Evolutionary conservation across 352 stramenopile genomes (phyloP).

Genomic region (Pythium dissimile): DNA sequence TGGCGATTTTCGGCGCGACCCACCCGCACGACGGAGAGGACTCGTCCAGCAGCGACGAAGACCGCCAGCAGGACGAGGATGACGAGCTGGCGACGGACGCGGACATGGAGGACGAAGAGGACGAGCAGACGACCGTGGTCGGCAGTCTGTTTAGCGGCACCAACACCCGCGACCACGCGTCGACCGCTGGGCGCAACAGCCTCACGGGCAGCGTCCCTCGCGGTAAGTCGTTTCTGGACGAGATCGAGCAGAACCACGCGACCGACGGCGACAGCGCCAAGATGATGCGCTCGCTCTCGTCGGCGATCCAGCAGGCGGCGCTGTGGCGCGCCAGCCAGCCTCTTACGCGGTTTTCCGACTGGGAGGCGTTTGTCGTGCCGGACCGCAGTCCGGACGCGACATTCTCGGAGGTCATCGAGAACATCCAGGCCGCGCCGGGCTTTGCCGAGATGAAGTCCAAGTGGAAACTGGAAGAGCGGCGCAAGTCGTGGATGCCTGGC

Average conservation of each 20-base stretch:
- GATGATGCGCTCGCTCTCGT: slow-evolving; percentile 70
- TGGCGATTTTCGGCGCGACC: slow-evolving; percentile 29
- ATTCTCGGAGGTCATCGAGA: slow-evolving; percentile 76
- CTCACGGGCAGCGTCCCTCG: slow-evolving; percentile 10
- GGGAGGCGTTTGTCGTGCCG: slow-evolving; percentile 54
- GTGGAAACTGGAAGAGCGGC: slow-evolving; percentile 57
- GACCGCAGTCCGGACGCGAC: slow-evolving; percentile 53
- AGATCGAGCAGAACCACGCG: slow-evolving; percentile 68
- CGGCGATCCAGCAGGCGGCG: slow-evolving; percentile 70
- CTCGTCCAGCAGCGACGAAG: slow-evolving; percentile 76
- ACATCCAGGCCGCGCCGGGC: slow-evolving; percentile 36
- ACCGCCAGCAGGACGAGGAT: slow-evolving; percentile 43
- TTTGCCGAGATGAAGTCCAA: slow-evolving; percentile 45
- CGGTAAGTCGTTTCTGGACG: slow-evolving; percentile 47
- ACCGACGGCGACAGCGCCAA: slow-evolving; percentile 56
- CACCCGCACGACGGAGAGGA: slow-evolving; percentile 46
- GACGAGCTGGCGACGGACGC: slow-evolving; percentile 41
- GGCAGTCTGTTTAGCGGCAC: slow-evolving; percentile 74
- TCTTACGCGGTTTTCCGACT: slow-evolving; percentile 63
- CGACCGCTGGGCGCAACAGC: slow-evolving; percentile 19
- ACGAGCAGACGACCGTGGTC: slow-evolving; percentile 78
- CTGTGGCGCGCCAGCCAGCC: slow-evolving; percentile 77
- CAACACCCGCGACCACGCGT: slow-evolving; percentile 43
- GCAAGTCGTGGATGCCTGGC: slow-evolving; percentile 75
- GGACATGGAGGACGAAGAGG: slow-evolving; percentile 56